Evolutionary conservation across 441 rosid species (phyloP), one percentile per base, ranked within the genome.

Genomic region (Mallotus repandus): DNA sequence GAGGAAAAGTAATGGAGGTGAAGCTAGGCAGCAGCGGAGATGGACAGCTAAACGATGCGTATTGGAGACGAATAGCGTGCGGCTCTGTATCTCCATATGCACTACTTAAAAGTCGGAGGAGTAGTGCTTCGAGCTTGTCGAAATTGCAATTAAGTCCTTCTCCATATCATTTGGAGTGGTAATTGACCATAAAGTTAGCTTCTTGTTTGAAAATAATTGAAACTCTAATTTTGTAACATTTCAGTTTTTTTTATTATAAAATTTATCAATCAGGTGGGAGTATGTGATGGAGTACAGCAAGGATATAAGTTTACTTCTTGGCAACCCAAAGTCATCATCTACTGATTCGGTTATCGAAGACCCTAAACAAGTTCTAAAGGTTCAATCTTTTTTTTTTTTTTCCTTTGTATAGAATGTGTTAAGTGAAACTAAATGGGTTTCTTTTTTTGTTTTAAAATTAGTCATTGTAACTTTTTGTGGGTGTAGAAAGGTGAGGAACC

Each of bases 11-110:
- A n/a, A 78, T 93, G 58, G 96, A 91, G 78, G 87, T 93, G 64
- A 86, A 76, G 73, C 91, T 89, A 50, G 84, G 87, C 63, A 81
- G 84, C 45, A 80, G 45, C 32, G 90, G 86, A 52, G 97, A 86
- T 50, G 84, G 87, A 53, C 95, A 88, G 82, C 79, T 90, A 72
- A 84, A 83, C 58, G 90, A 89, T 66, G 87, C 83, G 25, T 82
- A 87, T 79, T 82, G 96, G 95, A 89, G 99, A 71, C 85, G 88
- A 76, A 91, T 95, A 50, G 90, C 88, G 2, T 93, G 90, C 65
- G 98, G 95, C 29, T 93, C 98, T 10, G 91, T 91, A 5, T 80
- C 97, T n/a, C 97, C 98, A 7, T 96, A 87, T 45, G 94, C 99
- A 57, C 91, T 89, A 69, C 88, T 96, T 19, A 97, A 96, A 81